Evolutionary conservation across 2,329 filamentous ascomycete species (phyloP).

Genomic region (Metarhizium anisopliae): DNA sequence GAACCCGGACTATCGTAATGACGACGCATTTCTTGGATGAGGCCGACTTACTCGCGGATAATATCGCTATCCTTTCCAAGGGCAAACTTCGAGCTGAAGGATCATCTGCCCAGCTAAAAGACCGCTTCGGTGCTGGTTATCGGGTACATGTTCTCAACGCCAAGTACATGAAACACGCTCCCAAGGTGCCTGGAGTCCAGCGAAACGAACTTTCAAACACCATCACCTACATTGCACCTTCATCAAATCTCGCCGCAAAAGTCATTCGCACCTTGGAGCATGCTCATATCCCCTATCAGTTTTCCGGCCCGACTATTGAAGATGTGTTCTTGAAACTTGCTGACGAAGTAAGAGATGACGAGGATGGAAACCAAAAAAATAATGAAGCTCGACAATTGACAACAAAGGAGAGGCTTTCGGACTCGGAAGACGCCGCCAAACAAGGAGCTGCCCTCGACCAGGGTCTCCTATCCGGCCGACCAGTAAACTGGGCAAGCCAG

Average conservation of each 20-base stretch:
- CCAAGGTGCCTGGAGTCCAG: slow-evolving; percentile 45
- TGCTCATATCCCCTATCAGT: slow-evolving; percentile 68
- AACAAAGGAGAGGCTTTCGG: slow-evolving; percentile 11
- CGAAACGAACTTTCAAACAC: slow-evolving; percentile 59
- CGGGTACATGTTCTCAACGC: slow-evolving; percentile 59
- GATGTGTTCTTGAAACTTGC: slow-evolving; percentile 85
- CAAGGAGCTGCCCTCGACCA: slow-evolving; percentile 12
- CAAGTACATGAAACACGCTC: slow-evolving; percentile 26
- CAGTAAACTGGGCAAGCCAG: slow-evolving; percentile 52
- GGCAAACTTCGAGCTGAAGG: slow-evolving; percentile 74
- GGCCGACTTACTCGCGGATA: slow-evolving; percentile 79
- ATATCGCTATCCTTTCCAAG: slow-evolving; percentile 81
- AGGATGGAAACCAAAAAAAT: slow-evolving; percentile 13
- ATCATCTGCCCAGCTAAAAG: slow-evolving; percentile 78
- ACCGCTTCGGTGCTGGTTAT: slow-evolving; percentile 74
- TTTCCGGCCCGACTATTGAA: slow-evolving; percentile 83
- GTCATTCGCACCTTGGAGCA: slow-evolving; percentile 58
- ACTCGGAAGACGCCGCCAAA: slow-evolving; percentile 13
- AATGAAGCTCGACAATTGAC: slow-evolving; percentile 10
- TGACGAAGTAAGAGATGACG: slow-evolving; percentile 61
- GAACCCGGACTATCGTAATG: slow-evolving; percentile 70
- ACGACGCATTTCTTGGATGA: slow-evolving; percentile 94
- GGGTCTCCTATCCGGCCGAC: slow-evolving; percentile 22
- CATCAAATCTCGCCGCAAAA: slow-evolving; percentile 60
- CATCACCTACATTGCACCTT: slow-evolving; percentile 61